Evolutionary conservation across 1,284 basidiomycete genomes (phyloP).

Genomic region (Sporisorium sorghi): DNA sequence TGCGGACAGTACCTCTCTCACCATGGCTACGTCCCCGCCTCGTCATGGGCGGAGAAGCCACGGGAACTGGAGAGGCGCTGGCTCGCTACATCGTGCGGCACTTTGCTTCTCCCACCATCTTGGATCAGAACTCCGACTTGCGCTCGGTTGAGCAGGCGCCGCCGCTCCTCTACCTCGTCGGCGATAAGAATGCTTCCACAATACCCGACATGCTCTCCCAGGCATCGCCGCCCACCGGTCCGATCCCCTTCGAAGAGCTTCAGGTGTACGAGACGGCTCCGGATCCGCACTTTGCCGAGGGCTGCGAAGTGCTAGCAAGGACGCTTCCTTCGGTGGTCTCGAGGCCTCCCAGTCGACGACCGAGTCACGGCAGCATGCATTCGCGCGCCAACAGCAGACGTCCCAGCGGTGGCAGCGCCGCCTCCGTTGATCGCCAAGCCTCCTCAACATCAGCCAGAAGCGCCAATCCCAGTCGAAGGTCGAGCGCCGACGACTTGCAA

Average conservation of each 20-base stretch:
- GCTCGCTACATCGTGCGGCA: constrained; percentile 57
- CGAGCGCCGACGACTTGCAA: constrained; percentile 23
- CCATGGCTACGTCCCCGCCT: constrained; percentile 50
- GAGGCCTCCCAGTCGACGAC: constrained; percentile 36
- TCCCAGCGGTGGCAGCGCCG: constrained; percentile 32
- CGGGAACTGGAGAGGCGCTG: constrained; percentile 60
- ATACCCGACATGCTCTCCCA: constrained; percentile 53
- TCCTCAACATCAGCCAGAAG: constrained; percentile 6
- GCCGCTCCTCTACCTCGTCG: constrained; percentile 60
- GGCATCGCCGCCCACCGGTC: constrained; percentile 28
- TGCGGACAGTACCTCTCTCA: constrained; percentile 43
- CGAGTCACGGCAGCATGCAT: constrained; percentile 35
- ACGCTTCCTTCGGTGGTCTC: constrained; percentile 49
- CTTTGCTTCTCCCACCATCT: constrained; percentile 34
- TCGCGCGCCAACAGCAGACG: constrained; percentile 33
- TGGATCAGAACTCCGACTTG: constrained; percentile 22
- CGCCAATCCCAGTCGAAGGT: constrained; percentile 28
- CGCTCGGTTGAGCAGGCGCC: constrained; percentile 15
- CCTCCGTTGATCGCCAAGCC: constrained; percentile 18
- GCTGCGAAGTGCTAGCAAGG: constrained; percentile 48
- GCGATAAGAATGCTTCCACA: constrained; percentile 60
- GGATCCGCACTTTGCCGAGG: constrained; percentile 49
- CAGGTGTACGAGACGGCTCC: constrained; percentile 62
- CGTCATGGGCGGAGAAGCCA: constrained; percentile 60
- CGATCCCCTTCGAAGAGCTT: constrained; percentile 51